phyloP scores from a whole-genome alignment of 352 stramenopile genomes.

The Phytophthora pini region DNA sequence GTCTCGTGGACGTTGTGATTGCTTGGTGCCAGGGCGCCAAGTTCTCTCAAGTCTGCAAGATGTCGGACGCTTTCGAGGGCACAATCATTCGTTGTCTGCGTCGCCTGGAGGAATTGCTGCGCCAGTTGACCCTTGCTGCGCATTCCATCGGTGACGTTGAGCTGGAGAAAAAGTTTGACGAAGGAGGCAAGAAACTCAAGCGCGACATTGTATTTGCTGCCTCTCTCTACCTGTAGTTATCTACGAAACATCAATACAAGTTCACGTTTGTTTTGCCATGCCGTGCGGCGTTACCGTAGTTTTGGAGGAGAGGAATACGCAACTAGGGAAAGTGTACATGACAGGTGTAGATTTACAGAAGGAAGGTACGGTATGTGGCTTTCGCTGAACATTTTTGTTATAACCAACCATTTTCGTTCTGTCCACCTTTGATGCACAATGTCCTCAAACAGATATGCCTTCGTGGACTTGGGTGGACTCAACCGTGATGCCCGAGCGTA shows the following conservation, averaged over 20 bases:
- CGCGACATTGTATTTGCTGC: conserved; percentile 99
- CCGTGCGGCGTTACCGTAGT: too few relatives aligned
- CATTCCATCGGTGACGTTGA: conserved; percentile 98
- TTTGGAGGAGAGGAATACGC: too few relatives aligned
- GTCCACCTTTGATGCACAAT: too few relatives aligned
- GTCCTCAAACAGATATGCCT: too few relatives aligned
- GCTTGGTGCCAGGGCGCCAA: conserved; percentile 98
- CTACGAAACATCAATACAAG: conserved; percentile 12
- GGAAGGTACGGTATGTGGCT: too few relatives aligned
- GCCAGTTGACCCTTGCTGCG: conserved; percentile 95
- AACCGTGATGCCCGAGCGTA: too few relatives aligned
- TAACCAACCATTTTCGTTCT: too few relatives aligned
- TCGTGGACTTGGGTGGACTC: too few relatives aligned
- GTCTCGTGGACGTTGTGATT: conserved; percentile 98
- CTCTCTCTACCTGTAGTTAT: conserved; percentile 95
- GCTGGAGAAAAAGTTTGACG: conserved; percentile 98
- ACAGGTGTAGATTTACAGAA: too few relatives aligned
- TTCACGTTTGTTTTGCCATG: conserved; percentile 3
- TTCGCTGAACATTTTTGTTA: too few relatives aligned
- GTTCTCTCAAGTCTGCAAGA: conserved; percentile 99
- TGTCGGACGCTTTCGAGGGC: conserved; percentile 98
- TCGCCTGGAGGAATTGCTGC: conserved; percentile 97
- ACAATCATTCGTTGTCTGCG: conserved; percentile 98
- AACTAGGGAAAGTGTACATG: too few relatives aligned
- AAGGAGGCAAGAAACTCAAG: conserved; percentile 97